Conservation (phyloP, 164 flowering plant genomes). For the Vitis amurensis region DNA sequence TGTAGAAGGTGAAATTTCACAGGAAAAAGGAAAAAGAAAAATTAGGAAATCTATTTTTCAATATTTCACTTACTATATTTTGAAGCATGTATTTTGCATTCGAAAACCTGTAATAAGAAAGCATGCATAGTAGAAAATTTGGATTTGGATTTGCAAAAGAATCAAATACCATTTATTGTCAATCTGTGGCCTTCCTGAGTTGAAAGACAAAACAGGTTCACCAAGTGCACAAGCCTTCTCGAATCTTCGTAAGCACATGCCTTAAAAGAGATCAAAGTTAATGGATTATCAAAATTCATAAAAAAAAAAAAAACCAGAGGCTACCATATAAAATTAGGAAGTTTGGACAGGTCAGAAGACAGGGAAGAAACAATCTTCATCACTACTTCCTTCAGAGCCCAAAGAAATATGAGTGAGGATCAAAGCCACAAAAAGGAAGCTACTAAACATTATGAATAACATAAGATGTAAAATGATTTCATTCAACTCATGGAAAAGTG, state of each 20-base stretch:
- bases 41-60: background rate
- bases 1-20: background rate
- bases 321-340: background rate
- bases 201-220: constrained; percentile 60
- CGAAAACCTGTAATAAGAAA: background rate
- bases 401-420: too few relatives aligned
- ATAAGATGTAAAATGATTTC: too few relatives aligned
- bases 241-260: constrained; percentile 73
- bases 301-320: background rate
- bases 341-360: too few relatives aligned
- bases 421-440: too few relatives aligned
- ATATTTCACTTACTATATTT: too few relatives aligned
- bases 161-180: constrained; percentile 69
- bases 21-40: background rate
- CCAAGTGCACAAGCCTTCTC: constrained; percentile 65
- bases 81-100: too few relatives aligned
- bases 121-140: background rate
- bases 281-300: background rate
- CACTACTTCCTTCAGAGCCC: too few relatives aligned
- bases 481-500: too few relatives aligned
- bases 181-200: constrained; percentile 59
- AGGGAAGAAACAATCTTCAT: background rate
- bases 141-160: background rate
- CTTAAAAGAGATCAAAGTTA: constrained; percentile 36
- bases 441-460: too few relatives aligned